phyloP scores from a whole-genome alignment of 768 basidiomycete species.

The Rhodocollybia butyracea region DNA sequence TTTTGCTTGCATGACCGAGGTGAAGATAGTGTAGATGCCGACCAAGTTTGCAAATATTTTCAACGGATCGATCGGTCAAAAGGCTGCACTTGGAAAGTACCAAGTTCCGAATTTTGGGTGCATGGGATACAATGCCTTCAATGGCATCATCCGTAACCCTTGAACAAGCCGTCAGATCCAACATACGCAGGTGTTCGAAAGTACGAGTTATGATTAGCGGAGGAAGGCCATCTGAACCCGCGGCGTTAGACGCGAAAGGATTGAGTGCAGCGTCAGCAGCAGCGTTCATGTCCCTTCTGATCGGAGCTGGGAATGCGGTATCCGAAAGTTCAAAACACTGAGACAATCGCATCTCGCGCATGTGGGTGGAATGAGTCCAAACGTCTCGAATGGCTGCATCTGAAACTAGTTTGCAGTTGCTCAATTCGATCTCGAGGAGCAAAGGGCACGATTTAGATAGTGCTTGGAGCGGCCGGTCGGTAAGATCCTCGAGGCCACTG shows the following conservation, averaged over 20 bases:
- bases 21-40: conserved; percentile 93
- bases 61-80: conserved; percentile 79
- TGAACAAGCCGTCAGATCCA: conserved; percentile 87
- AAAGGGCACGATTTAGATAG: conserved; percentile 79
- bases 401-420: conserved; percentile 75
- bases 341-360: conserved; percentile 89
- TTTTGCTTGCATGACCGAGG: conserved; percentile 85
- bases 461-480: conserved; percentile 71
- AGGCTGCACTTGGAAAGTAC: conserved; percentile 81
- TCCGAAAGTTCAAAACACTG: conserved; percentile 79
- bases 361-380: conserved; percentile 74
- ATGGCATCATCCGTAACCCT: conserved; percentile 80
- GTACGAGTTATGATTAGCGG: conserved; percentile 62
- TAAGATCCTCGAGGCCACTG: conserved; percentile 69
- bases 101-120: conserved; percentile 81
- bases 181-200: conserved; percentile 86
- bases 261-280: conserved; percentile 31
- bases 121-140: conserved; percentile 76
- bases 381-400: conserved; percentile 78
- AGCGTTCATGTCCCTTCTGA: conserved; percentile 31
- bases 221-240: conserved; percentile 44
- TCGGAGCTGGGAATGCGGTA: conserved; percentile 77
- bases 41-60: conserved; percentile 84
- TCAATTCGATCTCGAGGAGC: conserved; percentile 92
- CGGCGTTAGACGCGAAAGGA: conserved; percentile 36